Evolutionary conservation across 2,329 filamentous ascomycete species (phyloP).

Genomic region (Sporothrix humicola): DNA sequence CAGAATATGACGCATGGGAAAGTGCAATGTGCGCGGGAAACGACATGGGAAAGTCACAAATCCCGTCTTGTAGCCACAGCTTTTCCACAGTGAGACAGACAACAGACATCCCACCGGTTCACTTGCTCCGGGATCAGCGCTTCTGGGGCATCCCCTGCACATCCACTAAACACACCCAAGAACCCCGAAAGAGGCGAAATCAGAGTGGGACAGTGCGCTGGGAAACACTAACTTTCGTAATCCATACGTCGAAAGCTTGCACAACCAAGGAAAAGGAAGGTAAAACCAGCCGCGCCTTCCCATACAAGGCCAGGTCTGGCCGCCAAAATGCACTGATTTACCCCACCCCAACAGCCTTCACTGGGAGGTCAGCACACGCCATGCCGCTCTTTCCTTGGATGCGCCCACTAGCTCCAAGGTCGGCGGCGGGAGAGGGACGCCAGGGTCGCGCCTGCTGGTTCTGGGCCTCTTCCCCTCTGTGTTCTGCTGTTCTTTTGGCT

Average conservation of each 20-base stretch:
- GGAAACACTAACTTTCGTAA: neutral
- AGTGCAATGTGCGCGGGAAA: neutral
- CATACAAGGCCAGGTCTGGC: neutral
- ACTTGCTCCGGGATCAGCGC: constrained; percentile 14
- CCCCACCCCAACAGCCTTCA: neutral
- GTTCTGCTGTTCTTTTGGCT: neutral
- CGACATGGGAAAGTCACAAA: neutral
- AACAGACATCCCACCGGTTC: neutral
- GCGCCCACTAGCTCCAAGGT: constrained; percentile 1
- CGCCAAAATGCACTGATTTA: neutral
- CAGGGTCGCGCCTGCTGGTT: constrained; percentile 22
- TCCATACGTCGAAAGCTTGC: constrained; percentile 11
- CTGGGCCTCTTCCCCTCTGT: neutral
- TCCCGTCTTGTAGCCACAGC: neutral
- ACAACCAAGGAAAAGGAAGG: constrained; percentile 11
- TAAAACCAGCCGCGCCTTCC: constrained; percentile 8
- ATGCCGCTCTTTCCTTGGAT: constrained; percentile 14
- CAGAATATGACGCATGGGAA: neutral
- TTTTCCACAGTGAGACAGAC: neutral
- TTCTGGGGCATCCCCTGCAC: neutral
- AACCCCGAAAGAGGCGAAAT: neutral
- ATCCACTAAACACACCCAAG: neutral
- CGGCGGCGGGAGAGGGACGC: constrained; percentile 23
- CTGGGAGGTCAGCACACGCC: neutral
- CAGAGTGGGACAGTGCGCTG: neutral